Evolutionary conservation across 2,329 filamentous ascomycete genomes (phyloP).

Genomic region (Pseudofabraea citricarpa): DNA sequence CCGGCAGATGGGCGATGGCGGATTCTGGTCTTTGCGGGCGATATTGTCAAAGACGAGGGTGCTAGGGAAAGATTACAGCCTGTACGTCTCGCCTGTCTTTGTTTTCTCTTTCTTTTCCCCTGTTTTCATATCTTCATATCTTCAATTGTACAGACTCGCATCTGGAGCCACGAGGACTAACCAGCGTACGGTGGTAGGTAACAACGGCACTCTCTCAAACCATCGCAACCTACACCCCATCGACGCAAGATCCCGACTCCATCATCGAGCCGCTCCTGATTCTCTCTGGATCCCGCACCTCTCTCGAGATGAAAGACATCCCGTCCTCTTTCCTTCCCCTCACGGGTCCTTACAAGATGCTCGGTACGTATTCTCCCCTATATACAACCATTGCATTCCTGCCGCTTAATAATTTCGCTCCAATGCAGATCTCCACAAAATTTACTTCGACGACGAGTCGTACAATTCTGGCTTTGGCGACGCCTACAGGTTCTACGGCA

Average conservation of each 20-base stretch:
- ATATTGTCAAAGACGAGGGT: constrained; percentile 29
- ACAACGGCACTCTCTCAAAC: constrained; percentile 32
- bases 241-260: constrained; percentile 40
- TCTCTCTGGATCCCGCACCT: constrained; percentile 40
- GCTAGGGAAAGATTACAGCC: constrained; percentile 29
- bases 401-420: not conserved
- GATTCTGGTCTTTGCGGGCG: constrained; percentile 42
- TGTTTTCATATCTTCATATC: not conserved
- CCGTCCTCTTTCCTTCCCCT: constrained; percentile 51
- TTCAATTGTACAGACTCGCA: constrained; percentile 8
- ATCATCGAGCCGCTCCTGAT: constrained; percentile 54
- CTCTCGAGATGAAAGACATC: constrained; percentile 47
- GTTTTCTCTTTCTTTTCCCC: not conserved
- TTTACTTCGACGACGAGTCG: constrained; percentile 50
- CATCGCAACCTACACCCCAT: constrained; percentile 38
- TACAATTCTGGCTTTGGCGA: constrained; percentile 51
- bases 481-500: constrained; percentile 50
- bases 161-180: not conserved
- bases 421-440: constrained; percentile 50
- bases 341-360: constrained; percentile 49
- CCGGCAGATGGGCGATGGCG: constrained; percentile 48
- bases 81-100: constrained; percentile 25
- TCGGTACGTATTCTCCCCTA: no score
- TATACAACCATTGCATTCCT: no score
- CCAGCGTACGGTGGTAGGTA: constrained; percentile 27